Evolutionary conservation across 768 basidiomycete species (phyloP).

Genomic region (Leccinum broughii): DNA sequence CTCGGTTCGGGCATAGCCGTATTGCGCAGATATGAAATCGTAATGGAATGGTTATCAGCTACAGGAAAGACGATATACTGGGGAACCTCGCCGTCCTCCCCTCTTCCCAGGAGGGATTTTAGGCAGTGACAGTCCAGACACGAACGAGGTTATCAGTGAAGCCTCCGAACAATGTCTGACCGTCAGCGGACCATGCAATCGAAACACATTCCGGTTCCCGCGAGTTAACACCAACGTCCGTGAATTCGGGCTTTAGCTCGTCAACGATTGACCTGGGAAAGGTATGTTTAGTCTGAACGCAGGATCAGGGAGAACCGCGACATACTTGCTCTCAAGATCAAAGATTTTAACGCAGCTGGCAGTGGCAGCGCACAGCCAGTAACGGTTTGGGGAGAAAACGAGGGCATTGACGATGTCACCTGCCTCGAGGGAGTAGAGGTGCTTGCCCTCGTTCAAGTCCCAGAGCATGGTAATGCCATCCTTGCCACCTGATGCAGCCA

Average conservation of each 20-base stretch:
- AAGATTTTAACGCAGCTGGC: conserved; percentile 98
- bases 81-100: conserved; percentile 15
- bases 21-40: conserved; percentile 12
- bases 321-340: conserved; percentile 98
- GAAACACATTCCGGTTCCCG: conserved; percentile 92
- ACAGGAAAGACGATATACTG: conserved; percentile 28
- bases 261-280: conserved; percentile 86
- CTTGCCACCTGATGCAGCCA: conserved; percentile 98
- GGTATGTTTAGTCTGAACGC: conserved; percentile 3
- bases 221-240: conserved; percentile 67
- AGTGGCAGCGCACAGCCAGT: conserved; percentile 99
- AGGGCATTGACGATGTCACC: conserved; percentile 98
- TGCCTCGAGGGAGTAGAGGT: conserved; percentile 99
- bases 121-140: conserved; percentile 81
- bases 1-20: conserved; percentile 2
- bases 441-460: conserved; percentile 99
- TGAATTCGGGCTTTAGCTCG: conserved; percentile 95
- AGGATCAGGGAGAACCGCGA: conserved; percentile 20
- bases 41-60: conserved; percentile 24
- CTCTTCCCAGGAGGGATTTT: conserved; percentile 29
- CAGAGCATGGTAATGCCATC: conserved; percentile 99
- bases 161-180: conserved; percentile 95
- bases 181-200: conserved; percentile 98
- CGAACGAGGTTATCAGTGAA: conserved; percentile 95
- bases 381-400: conserved; percentile 99